Evolutionary conservation across 495 filamentous ascomycete genomes (phyloP), one percentile per base, ranked within the genome.

Genomic region (Talaromyces trachyspermus): DNA sequence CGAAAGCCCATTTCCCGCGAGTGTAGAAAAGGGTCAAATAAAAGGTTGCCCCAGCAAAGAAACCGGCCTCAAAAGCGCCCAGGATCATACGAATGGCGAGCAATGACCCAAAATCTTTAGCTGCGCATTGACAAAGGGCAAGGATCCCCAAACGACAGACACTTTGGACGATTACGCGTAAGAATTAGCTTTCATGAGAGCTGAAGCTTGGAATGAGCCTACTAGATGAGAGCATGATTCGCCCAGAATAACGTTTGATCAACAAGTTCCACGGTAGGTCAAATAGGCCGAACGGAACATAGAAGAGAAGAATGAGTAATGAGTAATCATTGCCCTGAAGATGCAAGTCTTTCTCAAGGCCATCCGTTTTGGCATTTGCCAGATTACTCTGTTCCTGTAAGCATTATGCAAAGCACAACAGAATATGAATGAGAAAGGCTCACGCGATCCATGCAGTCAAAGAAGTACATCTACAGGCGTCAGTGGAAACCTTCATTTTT

Each of bases 211-310:
- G 27, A 33, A 70, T 79, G 57, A 33, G 30, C 55, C n/a, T n/a
- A n/a, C n/a, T n/a, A n/a, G n/a, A n/a, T n/a, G n/a, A n/a, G n/a
- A n/a, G n/a, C n/a, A n/a, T n/a, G n/a, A n/a, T n/a, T n/a, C n/a
- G n/a, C n/a, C n/a, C n/a, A n/a, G n/a, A n/a, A n/a, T n/a, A n/a
- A n/a, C 77, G 59, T 72, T 83, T 71, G 75, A 83, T 48, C 68
- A 79, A 17, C 73, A 59, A 63, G 79, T 80, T 48, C 75, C 81
- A 58, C 77, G 50, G 25, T 67, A 76, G 75, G 23, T 79, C 78
- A 40, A 70, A 80, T 5, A 86, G 54, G n/a, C 84, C 80, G 50
- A 85, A 87, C 10, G 83, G 84, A 15, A 87, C 71, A 57, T 83
- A 86, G 65, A 88, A 86, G 27, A 86, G 75, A n/a, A 73, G 66